Evolutionary conservation across 2,329 filamentous ascomycete species (phyloP).

Genomic region (Ophiobolus disseminans): DNA sequence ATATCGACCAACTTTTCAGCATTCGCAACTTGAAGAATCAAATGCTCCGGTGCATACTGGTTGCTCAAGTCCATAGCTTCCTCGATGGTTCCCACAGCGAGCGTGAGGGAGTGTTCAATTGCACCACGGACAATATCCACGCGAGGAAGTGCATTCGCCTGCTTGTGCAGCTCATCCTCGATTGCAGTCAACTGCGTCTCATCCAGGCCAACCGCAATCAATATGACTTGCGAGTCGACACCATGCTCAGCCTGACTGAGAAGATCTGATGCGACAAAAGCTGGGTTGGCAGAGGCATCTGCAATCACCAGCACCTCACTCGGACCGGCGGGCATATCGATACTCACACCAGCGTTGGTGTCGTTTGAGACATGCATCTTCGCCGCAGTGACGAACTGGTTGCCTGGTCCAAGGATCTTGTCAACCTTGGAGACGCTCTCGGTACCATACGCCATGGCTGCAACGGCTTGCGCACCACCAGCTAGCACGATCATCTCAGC

Average conservation of each 20-base stretch:
- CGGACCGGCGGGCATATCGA: slow-evolving; percentile 97
- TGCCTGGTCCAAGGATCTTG: slow-evolving; percentile 97
- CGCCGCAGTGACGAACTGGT: slow-evolving; percentile 97
- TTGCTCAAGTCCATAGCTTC: slow-evolving; percentile 86
- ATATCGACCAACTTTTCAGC: slow-evolving; percentile 75
- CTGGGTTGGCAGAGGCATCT: slow-evolving; percentile 85
- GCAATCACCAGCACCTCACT: slow-evolving; percentile 97
- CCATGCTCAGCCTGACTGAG: slow-evolving; percentile 97
- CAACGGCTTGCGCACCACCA: slow-evolving; percentile 92
- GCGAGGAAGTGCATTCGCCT: slow-evolving; percentile 85
- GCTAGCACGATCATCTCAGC: slow-evolving; percentile 95
- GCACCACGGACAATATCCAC: slow-evolving; percentile 92
- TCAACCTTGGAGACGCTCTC: slow-evolving; percentile 95
- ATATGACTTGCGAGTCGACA: slow-evolving; percentile 91
- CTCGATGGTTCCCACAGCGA: slow-evolving; percentile 75
- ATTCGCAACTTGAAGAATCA: slow-evolving; percentile 87
- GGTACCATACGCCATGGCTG: slow-evolving; percentile 96
- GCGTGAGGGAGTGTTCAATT: slow-evolving; percentile 89
- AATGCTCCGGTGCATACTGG: slow-evolving; percentile 91
- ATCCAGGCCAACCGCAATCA: slow-evolving; percentile 81
- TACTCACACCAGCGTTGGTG: slow-evolving; percentile 91
- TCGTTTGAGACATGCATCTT: slow-evolving; percentile 99
- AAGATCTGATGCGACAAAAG: slow-evolving; percentile 93
- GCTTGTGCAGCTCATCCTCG: slow-evolving; percentile 86
- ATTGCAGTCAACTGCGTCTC: slow-evolving; percentile 79